Conservation (phyloP, 2,329 filamentous ascomycete species). For the Drechslera avenae region DNA sequence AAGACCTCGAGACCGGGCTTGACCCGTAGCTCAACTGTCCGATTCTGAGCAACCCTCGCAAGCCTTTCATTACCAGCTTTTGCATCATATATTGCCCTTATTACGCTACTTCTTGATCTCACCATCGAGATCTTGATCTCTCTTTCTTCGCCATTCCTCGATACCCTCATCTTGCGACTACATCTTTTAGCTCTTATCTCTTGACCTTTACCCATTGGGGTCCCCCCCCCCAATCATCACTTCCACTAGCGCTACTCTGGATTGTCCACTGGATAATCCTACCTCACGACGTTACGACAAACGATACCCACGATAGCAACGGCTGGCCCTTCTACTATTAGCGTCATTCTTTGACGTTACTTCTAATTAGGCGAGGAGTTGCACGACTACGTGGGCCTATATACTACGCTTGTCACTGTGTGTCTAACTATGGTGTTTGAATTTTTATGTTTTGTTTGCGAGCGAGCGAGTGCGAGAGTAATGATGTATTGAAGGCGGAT, state of each 20-base stretch:
- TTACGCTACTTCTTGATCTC: constrained; percentile 9
- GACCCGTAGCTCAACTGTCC: constrained; percentile 40
- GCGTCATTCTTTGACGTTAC: constrained; percentile 29
- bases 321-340: constrained; percentile 32
- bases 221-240: constrained; percentile 13
- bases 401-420: constrained; percentile 14
- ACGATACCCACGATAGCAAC: constrained; percentile 46
- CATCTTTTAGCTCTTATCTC: constrained; percentile 17
- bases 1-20: constrained; percentile 34
- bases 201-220: constrained; percentile 12
- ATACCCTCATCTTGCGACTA: constrained; percentile 23
- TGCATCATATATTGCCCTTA: constrained; percentile 5
- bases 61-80: constrained; percentile 9
- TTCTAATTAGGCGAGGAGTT: constrained; percentile 27
- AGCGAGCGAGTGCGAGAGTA: constrained; percentile 16
- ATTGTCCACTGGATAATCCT: constrained; percentile 27
- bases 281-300: constrained; percentile 44
- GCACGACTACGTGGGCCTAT: constrained; percentile 21
- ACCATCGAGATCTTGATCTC: constrained; percentile 12
- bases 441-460: constrained; percentile 11
- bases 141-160: constrained; percentile 20
- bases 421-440: constrained; percentile 20
- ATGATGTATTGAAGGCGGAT: constrained; percentile 16
- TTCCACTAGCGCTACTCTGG: constrained; percentile 18
- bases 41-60: constrained; percentile 31